Evolutionary conservation across 2,329 filamentous ascomycete genomes (phyloP), one percentile per base, ranked within the genome.

Genomic region (Fusarium pseudonygamai): DNA sequence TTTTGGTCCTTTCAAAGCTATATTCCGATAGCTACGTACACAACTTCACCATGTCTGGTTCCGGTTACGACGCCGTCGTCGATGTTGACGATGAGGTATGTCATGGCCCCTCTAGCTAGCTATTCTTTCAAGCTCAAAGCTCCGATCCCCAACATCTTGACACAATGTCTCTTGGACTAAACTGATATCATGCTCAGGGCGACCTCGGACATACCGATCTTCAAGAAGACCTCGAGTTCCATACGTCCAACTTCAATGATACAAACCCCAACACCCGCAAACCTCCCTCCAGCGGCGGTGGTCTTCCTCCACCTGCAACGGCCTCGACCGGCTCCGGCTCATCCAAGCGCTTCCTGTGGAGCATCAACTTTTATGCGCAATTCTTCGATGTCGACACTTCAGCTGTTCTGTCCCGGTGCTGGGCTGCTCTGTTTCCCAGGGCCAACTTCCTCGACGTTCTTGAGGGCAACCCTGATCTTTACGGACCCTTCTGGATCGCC

Each of bases 381-480:
- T 98, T 96, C 89, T 99, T 99, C 85, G 96, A 99, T 80, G 96
- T 99, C 73, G 96, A 99, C 84, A 98, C 96, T 4, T 92, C 90
- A 68, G 93, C 96, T 60, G 95, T 99, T 26, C 85, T 98, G 63
- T 88, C 92, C 79, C 93, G 96, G 75, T 98, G 96, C 84, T 92
- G 91, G 83, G 93, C 95, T 3, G 92, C 96, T n/a, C 85, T 98
- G 43, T 97, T 93, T 83, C 96, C 96, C 50, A 92, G 94, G 72
- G 92, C 92, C 65, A 98, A 97, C 86, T 99, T 99, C 84, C 91
- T 99, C 72, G 96, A 99, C 80, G 94, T 98, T 40, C 89, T 99
- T 34, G 96, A 99, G 81, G 96, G 96, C 26, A 98, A 98, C 82
- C 94, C 96, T 3, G 96, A 99, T 80, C 86, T 99, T 39, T 99